Evolutionary conservation across 495 filamentous ascomycete species (phyloP).

Genomic region (Podospora anserina): DNA sequence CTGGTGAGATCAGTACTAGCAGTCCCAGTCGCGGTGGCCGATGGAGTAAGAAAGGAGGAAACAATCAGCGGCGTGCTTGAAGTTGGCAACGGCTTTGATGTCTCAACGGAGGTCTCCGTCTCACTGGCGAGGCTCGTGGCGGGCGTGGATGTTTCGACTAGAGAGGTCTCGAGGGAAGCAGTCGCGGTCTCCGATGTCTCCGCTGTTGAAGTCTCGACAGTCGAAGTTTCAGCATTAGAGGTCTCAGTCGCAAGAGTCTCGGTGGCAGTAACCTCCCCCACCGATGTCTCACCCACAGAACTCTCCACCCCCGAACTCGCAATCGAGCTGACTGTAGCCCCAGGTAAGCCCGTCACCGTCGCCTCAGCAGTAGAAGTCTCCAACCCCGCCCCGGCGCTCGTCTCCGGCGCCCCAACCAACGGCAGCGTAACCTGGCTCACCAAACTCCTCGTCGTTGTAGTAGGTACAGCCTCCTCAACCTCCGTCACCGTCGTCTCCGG

Average conservation of each 20-base stretch:
- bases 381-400: background rate
- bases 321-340: background rate
- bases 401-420: background rate
- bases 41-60: background rate
- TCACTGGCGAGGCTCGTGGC: background rate
- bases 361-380: background rate
- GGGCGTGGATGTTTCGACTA: background rate
- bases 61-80: background rate
- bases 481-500: background rate
- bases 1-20: background rate
- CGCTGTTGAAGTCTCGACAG: background rate
- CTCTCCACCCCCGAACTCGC: background rate
- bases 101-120: background rate
- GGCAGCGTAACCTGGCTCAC: background rate
- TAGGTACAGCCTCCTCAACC: background rate
- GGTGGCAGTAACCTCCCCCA: background rate
- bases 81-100: background rate
- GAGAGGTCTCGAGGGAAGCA: background rate
- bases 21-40: background rate
- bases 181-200: background rate
- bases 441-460: background rate
- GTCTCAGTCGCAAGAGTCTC: constrained; percentile 6
- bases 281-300: background rate
- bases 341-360: background rate
- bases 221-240: background rate